Percentiles rank a stretch among this genome's conserved stretches.
Evolutionary conservation across 805 yeast species (phyloP).

Genomic region (Metschnikowia vanudenii): DNA sequence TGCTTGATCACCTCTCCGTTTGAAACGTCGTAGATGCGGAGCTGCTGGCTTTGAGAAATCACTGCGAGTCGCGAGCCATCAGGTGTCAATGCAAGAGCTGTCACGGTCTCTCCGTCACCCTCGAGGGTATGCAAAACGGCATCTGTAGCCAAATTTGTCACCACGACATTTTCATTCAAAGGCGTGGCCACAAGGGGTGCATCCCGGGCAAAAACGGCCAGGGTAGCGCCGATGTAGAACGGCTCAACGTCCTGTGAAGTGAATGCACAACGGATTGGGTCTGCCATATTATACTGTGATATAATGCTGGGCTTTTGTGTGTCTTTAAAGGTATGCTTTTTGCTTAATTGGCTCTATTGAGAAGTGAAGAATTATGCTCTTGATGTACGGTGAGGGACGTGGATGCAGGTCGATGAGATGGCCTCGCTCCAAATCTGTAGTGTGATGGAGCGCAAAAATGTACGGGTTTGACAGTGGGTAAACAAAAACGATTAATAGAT

Average conservation of each 20-base stretch:
- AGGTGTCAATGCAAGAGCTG: constrained; percentile 73
- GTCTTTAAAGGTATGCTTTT: neutral
- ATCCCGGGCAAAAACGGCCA: constrained; percentile 64
- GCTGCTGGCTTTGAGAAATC: constrained; percentile 79
- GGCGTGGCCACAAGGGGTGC: constrained; percentile 75
- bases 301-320: too few relatives aligned
- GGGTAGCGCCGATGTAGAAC: constrained; percentile 81
- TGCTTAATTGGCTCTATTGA: neutral
- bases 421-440: neutral
- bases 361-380: constrained; percentile 2
- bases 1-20: constrained; percentile 43
- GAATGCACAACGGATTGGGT: constrained; percentile 19
- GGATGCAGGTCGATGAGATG: constrained; percentile 23
- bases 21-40: constrained; percentile 60
- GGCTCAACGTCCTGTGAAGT: constrained; percentile 57
- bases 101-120: constrained; percentile 82
- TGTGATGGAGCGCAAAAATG: too few relatives aligned
- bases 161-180: constrained; percentile 68
- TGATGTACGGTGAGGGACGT: neutral
- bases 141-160: constrained; percentile 63
- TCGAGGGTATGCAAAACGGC: constrained; percentile 58
- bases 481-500: too few relatives aligned
- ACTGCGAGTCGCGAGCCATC: constrained; percentile 69
- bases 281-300: constrained; percentile 13
- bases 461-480: too few relatives aligned